These are phyloP conservation scores for Penicillium sp. DNA, from an alignment of 2,329 filamentous ascomycete genomes.

Conservation along the genomic window DNA sequence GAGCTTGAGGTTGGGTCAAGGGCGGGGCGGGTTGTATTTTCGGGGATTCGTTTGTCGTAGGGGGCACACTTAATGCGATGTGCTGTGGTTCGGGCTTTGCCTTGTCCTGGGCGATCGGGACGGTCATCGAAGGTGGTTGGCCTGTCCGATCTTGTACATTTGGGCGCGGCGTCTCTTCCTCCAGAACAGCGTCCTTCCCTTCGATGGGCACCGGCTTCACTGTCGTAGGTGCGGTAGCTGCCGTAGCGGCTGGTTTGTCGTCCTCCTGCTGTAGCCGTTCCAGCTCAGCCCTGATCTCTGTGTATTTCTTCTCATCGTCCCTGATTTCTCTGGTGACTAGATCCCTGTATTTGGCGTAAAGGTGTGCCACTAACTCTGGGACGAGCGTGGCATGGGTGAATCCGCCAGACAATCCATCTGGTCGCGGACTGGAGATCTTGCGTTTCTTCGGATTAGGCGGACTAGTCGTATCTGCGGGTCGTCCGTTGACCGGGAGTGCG, in stretches of 20 bases:
- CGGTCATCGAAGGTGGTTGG: neutral
- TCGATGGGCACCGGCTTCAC: conserved; percentile 20
- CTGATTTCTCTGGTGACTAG: conserved; percentile 67
- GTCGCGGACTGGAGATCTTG: conserved; percentile 65
- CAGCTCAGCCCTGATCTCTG: conserved; percentile 65
- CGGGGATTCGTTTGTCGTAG: conserved; percentile 1
- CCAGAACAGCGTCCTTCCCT: conserved; percentile 30
- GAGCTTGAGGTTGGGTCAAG: conserved; percentile 1
- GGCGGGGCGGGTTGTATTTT: conserved; percentile 8
- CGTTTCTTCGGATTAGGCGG: conserved; percentile 64
- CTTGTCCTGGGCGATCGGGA: conserved; percentile 1
- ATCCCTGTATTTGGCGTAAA: conserved; percentile 73
- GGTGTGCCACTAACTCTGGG: conserved; percentile 65
- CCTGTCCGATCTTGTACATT: conserved; percentile 4
- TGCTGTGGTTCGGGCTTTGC: conserved; percentile 3
- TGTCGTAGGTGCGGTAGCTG: neutral
- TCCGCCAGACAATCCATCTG: conserved; percentile 65
- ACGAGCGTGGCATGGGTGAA: conserved; percentile 65
- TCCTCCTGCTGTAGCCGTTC: conserved; percentile 62
- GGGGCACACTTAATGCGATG: conserved; percentile 1
- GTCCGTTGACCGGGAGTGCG: conserved; percentile 29
- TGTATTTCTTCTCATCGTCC: conserved; percentile 69
- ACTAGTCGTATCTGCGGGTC: conserved; percentile 24
- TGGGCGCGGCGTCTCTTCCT: conserved; percentile 18
- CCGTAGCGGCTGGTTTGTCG: conserved; percentile 43